Evolutionary conservation across 257 asterid species (phyloP).

Genomic region (Solanum etuberosum): DNA sequence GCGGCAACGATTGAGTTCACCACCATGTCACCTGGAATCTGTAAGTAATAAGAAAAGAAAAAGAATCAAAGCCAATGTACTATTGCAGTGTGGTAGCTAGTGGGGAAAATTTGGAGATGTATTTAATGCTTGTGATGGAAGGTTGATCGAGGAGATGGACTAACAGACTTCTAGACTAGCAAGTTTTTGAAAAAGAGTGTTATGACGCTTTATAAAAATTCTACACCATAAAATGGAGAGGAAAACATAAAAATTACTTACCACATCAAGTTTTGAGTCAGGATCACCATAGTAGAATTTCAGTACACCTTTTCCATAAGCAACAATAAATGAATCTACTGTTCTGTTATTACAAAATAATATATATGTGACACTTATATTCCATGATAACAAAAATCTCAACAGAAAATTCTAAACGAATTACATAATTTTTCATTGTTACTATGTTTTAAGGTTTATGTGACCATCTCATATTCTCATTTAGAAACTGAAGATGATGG

Average conservation of each 20-base stretch:
- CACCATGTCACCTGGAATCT: neutral
- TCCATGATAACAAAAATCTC: too few species aligned
- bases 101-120: neutral
- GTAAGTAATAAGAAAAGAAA: neutral
- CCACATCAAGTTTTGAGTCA: slow-evolving; percentile 31
- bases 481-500: neutral
- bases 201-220: neutral
- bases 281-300: slow-evolving; percentile 38
- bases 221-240: neutral
- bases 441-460: too few species aligned
- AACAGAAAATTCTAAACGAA: too few species aligned
- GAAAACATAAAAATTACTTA: slow-evolving; percentile 1
- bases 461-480: neutral
- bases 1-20: neutral
- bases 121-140: neutral
- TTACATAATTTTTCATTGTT: too few species aligned
- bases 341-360: neutral
- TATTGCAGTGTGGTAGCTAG: neutral
- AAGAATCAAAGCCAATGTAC: neutral
- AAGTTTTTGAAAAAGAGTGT: neutral
- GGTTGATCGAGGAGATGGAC: neutral
- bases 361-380: too few species aligned
- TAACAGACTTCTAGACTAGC: neutral
- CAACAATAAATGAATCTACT: neutral
- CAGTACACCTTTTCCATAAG: slow-evolving; percentile 36